phyloP scores from a whole-genome alignment of 2,329 filamentous ascomycete species.

The Fusarium tuaranense region DNA sequence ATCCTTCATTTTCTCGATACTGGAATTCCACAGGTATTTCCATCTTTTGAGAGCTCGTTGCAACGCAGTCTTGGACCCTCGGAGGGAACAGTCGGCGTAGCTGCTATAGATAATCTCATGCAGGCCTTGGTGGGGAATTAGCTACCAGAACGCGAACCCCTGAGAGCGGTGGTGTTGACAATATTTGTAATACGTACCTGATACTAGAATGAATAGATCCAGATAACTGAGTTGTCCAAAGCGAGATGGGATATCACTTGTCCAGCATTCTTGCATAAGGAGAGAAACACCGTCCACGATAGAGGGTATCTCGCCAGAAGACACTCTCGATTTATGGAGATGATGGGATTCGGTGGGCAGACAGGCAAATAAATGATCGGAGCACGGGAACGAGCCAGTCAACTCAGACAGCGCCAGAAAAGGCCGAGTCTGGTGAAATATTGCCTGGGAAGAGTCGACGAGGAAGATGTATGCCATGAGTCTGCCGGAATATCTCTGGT shows the following conservation, averaged over 20 bases:
- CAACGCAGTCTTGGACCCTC: background rate
- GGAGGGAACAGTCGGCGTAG: background rate
- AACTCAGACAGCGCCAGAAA: background rate
- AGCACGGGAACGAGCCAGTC: background rate
- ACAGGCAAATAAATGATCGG: background rate
- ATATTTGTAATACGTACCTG: background rate
- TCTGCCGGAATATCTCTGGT: background rate
- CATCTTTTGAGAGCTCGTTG: background rate
- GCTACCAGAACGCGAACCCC: background rate
- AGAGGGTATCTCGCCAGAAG: background rate
- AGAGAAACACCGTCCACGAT: background rate
- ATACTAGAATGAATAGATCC: background rate
- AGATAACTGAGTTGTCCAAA: background rate
- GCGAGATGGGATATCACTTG: background rate
- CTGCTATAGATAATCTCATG: background rate
- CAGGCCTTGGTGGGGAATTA: background rate
- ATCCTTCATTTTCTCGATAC: background rate
- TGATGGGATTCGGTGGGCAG: background rate
- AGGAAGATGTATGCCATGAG: background rate
- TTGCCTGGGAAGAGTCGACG: background rate
- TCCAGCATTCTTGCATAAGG: background rate
- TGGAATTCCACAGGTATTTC: background rate
- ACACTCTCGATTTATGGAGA: background rate
- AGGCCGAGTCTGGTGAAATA: background rate
- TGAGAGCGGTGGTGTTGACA: background rate